Evolutionary conservation across 768 basidiomycete genomes (phyloP), one percentile per base, ranked within the genome.

Genomic region (Trametes villosa): DNA sequence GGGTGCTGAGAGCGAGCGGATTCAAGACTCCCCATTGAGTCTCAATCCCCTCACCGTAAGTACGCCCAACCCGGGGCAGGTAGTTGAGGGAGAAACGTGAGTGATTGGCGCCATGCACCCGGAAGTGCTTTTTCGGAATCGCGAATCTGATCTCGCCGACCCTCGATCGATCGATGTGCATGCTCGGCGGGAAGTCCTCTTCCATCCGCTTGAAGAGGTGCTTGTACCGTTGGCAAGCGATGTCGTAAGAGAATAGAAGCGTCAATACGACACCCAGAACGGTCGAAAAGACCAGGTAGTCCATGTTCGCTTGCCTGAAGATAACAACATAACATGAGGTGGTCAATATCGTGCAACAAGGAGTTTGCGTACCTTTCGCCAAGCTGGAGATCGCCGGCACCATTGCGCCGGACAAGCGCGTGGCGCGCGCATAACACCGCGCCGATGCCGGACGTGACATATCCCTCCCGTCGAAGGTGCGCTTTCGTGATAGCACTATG

Each of bases 61-160:
- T 69, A 0, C 66, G 56, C 12, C 64, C 71, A 12, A 58, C 53
- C 4, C 46, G 22, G 0, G 29, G 46, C 6, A 66, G 44, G 36
- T 63, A 68, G 47, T 75, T 76, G 38, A 76, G 63, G 0, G 71
- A 76, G 55, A 47, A 77, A 0, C 36, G 34, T 5, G 67, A 59
- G 22, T 74, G 74, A 40, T 69, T 53, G 2, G 29, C 22, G 15
- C 70, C 58, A 44, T 78, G 77, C n/a, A 67, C 70, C 4, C 55
- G 59, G 26, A 73, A 56, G 57, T 78, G 77, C 2, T 75, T 66
- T 56, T 77, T 77, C 1, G 72, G 75, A 26, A 78, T 59, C 5
- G 53, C 52, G 24, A 30, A 67, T 9, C 59, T 30, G 24, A 70
- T n/a, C 4, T 49, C 51, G 15, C 9, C 1, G 11, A 59, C 48